Evolutionary conservation across 129 eudicot genomes (phyloP), one percentile per base, ranked within the genome.

Genomic region (Glebionis coronaria): DNA sequence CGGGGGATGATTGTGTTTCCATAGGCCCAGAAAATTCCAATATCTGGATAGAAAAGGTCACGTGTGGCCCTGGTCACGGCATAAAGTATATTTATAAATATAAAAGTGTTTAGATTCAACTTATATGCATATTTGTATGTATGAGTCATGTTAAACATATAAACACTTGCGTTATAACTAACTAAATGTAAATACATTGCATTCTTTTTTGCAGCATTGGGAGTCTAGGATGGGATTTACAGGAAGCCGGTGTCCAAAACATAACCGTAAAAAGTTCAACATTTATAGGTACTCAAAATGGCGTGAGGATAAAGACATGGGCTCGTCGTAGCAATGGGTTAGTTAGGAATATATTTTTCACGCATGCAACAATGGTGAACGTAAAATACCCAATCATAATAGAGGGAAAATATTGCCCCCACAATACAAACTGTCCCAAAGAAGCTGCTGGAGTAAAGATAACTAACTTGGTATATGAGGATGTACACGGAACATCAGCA

Each of bases 291-390:
- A 67, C 62, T 12, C 50, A 40, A n/a, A 68, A 68, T 12, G 72
- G 62, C 3, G 20, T 68, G 61, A 53, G 63, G 52, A 68, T 68
- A 53, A 68, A 68, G 38, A 12, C 63, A 53, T 68, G 72, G 72
- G 72, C 72, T 10, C 18, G 62, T 50, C 31, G 62, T 52, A 67
- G 72, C 40, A 67, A 53, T 53, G 72, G 72, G 72, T 52, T 67
- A 8, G 61, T 67, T 5, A 67, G 13, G 16, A 13, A 52, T 67
- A 29, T 67, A 28, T 14, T 16, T 12, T 67, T 51, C 14, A 0
- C 15, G 19, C 21, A 52, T 23, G 57, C 47, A 19, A 51, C 72
- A 0, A 67, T 67, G 71, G 49, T 67, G 61, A 68, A 68, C 21
- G 63, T 68, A 16, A 38, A 35, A 38, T 14, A 35, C 63, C 63